phyloP scores from a whole-genome alignment of 768 basidiomycete species.

The Termitomyces sp. region DNA sequence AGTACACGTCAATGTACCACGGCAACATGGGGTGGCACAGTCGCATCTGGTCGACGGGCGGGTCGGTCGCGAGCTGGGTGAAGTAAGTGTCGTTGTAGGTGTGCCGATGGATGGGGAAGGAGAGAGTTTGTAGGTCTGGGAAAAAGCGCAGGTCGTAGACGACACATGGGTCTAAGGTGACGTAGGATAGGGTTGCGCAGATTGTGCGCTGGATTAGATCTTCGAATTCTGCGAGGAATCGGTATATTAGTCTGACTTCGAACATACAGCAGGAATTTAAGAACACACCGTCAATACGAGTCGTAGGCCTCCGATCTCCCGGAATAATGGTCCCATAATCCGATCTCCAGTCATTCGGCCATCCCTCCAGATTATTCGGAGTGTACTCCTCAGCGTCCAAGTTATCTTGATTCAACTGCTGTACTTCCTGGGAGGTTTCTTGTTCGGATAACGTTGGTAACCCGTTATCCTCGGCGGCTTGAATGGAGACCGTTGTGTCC shows the following conservation, averaged over 20 bases:
- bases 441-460: not conserved
- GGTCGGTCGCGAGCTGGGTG: conserved; percentile 46
- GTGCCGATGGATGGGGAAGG: not conserved
- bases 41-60: conserved; percentile 44
- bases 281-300: not conserved
- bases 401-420: not conserved
- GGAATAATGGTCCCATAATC: not conserved
- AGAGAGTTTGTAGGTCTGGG: not conserved
- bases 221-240: not conserved
- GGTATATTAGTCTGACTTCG: not conserved
- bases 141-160: not conserved
- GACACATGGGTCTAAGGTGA: not conserved
- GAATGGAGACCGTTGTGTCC: not conserved
- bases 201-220: not conserved
- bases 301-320: not conserved
- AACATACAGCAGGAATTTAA: not conserved
- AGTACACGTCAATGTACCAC: conserved; percentile 60
- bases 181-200: not conserved
- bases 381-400: not conserved
- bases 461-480: not conserved
- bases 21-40: conserved; percentile 53
- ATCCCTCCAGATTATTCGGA: not conserved
- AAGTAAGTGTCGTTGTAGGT: conserved; percentile 39
- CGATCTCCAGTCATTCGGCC: not conserved
- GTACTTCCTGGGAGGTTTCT: not conserved